A percentile compares a stretch with the other conserved stretches of the same genome.
Evolutionary conservation across 495 filamentous ascomycete genomes (phyloP).

Genomic region (Aspergillus mulundensis): DNA sequence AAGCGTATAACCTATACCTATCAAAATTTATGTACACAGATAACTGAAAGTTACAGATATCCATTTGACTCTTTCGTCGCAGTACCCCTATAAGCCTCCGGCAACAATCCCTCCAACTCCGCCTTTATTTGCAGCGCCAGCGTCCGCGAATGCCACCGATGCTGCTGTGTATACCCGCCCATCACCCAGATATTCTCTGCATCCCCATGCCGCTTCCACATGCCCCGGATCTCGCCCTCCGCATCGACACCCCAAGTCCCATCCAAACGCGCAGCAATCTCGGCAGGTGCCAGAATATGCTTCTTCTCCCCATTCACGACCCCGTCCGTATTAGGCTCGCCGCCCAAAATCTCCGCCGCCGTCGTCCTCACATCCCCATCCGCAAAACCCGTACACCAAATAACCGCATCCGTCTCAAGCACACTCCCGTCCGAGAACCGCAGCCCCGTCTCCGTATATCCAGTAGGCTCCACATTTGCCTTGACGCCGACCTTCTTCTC

Average conservation of each 20-base stretch:
- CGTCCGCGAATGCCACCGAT: constrained; percentile 32
- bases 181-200: constrained; percentile 35
- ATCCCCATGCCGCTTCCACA: constrained; percentile 31
- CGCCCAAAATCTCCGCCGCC: constrained; percentile 25
- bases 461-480: constrained; percentile 22
- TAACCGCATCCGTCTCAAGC: constrained; percentile 29
- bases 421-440: constrained; percentile 24
- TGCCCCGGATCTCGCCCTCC: constrained; percentile 36
- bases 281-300: constrained; percentile 7
- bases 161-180: constrained; percentile 32
- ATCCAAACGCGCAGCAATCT: constrained; percentile 31
- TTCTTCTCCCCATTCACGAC: neutral
- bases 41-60: too few species aligned
- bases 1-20: too few species aligned
- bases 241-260: constrained; percentile 34
- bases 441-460: constrained; percentile 29
- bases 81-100: constrained; percentile 16
- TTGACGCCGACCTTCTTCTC: constrained; percentile 30
- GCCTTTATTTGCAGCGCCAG: constrained; percentile 35
- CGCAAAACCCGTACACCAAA: constrained; percentile 38
- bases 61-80: neutral
- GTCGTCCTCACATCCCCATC: constrained; percentile 21
- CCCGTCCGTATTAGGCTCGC: neutral
- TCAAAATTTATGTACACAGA: too few species aligned
- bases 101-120: constrained; percentile 21